phyloP scores from a whole-genome alignment of 2,329 filamentous ascomycete genomes.

The Epichloe baconii region DNA sequence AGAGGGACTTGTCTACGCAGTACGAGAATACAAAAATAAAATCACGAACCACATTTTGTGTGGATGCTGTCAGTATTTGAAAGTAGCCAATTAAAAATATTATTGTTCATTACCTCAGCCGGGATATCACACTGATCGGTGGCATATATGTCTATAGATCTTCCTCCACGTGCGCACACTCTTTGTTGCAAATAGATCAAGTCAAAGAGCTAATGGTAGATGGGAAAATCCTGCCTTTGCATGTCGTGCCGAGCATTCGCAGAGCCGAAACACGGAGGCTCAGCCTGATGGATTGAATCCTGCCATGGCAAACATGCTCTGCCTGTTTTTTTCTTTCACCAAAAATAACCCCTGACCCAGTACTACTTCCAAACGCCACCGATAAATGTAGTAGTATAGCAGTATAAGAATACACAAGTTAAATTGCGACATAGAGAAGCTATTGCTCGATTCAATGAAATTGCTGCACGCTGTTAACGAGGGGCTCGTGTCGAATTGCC shows the following conservation, averaged over 20 bases:
- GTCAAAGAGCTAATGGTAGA: neutral
- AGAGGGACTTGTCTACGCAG: too few species aligned
- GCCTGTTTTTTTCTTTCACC: neutral
- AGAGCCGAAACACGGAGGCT: neutral
- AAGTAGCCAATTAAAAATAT: slow-evolving; percentile 3
- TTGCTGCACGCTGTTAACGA: slow-evolving; percentile 16
- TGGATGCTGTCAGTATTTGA: neutral
- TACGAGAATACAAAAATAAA: too few species aligned
- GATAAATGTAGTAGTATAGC: neutral
- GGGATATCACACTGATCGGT: neutral
- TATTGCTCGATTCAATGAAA: slow-evolving; percentile 15
- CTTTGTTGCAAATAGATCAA: slow-evolving; percentile 1
- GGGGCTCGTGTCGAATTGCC: slow-evolving; percentile 10
- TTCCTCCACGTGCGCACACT: neutral
- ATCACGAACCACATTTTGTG: too few species aligned
- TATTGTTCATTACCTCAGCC: slow-evolving; percentile 1
- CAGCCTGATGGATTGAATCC: neutral
- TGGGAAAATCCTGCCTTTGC: neutral
- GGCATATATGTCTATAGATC: neutral
- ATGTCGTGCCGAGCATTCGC: neutral
- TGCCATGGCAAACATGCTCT: neutral
- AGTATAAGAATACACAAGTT: slow-evolving; percentile 15
- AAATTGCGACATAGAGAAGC: slow-evolving; percentile 7
- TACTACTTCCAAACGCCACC: slow-evolving; percentile 2
- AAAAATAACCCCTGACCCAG: neutral